Conservation (phyloP, 805 yeast species). For the Candida loeiensis region DNA sequence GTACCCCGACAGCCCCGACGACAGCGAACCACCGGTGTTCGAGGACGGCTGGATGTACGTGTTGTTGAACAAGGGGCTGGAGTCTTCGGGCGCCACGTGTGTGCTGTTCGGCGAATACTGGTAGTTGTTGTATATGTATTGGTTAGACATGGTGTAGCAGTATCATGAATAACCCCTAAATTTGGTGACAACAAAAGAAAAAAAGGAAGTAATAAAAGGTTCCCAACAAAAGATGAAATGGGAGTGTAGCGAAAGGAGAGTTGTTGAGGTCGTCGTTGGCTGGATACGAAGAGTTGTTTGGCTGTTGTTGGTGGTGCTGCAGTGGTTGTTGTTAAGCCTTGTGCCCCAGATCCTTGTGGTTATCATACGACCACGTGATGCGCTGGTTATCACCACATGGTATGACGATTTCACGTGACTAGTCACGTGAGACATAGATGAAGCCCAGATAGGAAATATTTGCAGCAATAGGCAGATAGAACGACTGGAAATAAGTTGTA, state of each 20-base stretch:
- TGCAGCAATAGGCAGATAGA: neutral
- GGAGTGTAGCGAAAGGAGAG: too few relatives aligned
- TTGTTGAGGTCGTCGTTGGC: too few relatives aligned
- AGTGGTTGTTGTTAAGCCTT: neutral
- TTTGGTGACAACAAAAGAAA: slow-evolving; percentile 4
- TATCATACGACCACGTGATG: too few relatives aligned
- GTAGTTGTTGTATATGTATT: slow-evolving; percentile 32
- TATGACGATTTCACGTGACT: neutral
- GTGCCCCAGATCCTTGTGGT: too few relatives aligned
- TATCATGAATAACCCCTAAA: slow-evolving; percentile 7
- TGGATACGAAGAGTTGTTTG: too few relatives aligned
- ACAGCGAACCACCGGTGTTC: slow-evolving; percentile 11
- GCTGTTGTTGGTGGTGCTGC: neutral
- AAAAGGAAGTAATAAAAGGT: neutral
- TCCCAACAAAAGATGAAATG: too few relatives aligned
- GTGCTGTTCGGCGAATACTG: slow-evolving; percentile 31
- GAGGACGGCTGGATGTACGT: slow-evolving; percentile 20
- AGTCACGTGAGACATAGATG: slow-evolving; percentile 2
- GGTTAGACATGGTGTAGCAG: slow-evolving; percentile 28
- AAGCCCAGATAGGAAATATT: slow-evolving; percentile 4
- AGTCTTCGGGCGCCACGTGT: slow-evolving; percentile 12
- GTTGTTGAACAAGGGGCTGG: slow-evolving; percentile 30
- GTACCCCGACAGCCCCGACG: slow-evolving; percentile 15
- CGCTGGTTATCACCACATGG: too few relatives aligned
- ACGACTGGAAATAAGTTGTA: neutral